phyloP scores from a whole-genome alignment of 192 early-diverging fungal species.

The Oehlia diaphana region DNA sequence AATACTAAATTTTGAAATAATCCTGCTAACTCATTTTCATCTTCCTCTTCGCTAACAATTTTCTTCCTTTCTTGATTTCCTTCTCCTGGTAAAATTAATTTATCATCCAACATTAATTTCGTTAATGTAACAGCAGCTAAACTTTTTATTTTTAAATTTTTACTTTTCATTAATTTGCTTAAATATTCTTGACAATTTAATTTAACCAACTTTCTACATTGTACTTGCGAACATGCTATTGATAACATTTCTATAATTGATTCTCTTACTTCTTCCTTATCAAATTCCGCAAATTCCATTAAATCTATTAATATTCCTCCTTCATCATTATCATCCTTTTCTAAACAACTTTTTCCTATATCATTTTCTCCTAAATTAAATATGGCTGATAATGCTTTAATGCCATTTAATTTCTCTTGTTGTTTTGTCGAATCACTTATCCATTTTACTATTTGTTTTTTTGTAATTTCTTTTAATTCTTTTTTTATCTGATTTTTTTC shows the following conservation, averaged over 20 bases:
- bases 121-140: slow-evolving; percentile 61
- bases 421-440: slow-evolving; percentile 39
- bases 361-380: slow-evolving; percentile 67
- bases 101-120: slow-evolving; percentile 54
- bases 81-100: slow-evolving; percentile 11
- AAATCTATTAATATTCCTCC: slow-evolving; percentile 68
- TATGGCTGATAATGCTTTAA: slow-evolving; percentile 56
- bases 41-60: slow-evolving; percentile 40
- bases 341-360: slow-evolving; percentile 59
- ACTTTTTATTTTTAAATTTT: slow-evolving; percentile 52
- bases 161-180: slow-evolving; percentile 42
- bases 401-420: slow-evolving; percentile 36
- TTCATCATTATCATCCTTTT: slow-evolving; percentile 32
- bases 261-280: slow-evolving; percentile 64
- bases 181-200: slow-evolving; percentile 53
- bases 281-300: slow-evolving; percentile 80
- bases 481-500: slow-evolving; percentile 4
- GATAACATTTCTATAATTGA: slow-evolving; percentile 60
- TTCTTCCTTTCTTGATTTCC: slow-evolving; percentile 34
- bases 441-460: slow-evolving; percentile 35
- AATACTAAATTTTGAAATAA: slow-evolving; percentile 58
- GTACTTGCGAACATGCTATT: slow-evolving; percentile 61
- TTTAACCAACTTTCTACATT: slow-evolving; percentile 56
- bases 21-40: slow-evolving; percentile 43
- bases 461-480: slow-evolving; percentile 17